Conservation (phyloP, 345 rosid genomes). For the Aquilaria malaccensis region DNA sequence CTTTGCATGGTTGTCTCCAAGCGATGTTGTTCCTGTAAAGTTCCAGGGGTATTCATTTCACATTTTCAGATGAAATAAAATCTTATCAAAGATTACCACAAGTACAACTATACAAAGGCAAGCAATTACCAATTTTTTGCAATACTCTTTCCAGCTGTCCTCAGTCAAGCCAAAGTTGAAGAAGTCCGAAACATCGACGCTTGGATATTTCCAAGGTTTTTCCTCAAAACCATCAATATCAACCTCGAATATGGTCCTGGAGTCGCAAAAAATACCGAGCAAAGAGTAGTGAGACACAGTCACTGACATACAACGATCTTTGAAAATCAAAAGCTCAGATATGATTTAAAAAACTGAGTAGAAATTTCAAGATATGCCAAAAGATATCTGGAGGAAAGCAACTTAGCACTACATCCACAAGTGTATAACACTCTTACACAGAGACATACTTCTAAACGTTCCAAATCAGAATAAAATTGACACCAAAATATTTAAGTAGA, state of each 20-base stretch:
- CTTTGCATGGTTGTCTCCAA: conserved; percentile 95
- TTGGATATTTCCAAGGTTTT: conserved; percentile 95
- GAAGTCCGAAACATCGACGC: conserved; percentile 69
- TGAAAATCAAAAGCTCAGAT: not conserved
- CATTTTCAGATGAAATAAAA: conserved; percentile 17
- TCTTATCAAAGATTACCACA: conserved; percentile 10
- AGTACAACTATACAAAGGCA: conserved; percentile 2
- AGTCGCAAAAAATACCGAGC: conserved; percentile 14
- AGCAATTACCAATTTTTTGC: conserved; percentile 85
- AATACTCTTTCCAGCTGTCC: conserved; percentile 98
- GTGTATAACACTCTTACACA: no score
- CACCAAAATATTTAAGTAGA: no score
- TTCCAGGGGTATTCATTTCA: conserved; percentile 16
- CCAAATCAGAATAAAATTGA: no score
- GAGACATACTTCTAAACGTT: no score
- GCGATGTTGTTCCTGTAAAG: conserved; percentile 79
- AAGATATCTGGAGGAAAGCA: conserved; percentile 6
- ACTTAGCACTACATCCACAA: not conserved
- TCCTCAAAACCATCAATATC: conserved; percentile 94
- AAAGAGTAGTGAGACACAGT: conserved; percentile 10
- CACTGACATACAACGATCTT: not conserved
- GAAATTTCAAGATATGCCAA: conserved; percentile 2
- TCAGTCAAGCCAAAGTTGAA: conserved; percentile 94
- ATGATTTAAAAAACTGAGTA: not conserved
- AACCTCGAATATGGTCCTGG: conserved; percentile 94